Evolutionary conservation across 2,329 filamentous ascomycete species (phyloP), one percentile per base, ranked within the genome.

Genomic region (Calonectria pauciramosa): DNA sequence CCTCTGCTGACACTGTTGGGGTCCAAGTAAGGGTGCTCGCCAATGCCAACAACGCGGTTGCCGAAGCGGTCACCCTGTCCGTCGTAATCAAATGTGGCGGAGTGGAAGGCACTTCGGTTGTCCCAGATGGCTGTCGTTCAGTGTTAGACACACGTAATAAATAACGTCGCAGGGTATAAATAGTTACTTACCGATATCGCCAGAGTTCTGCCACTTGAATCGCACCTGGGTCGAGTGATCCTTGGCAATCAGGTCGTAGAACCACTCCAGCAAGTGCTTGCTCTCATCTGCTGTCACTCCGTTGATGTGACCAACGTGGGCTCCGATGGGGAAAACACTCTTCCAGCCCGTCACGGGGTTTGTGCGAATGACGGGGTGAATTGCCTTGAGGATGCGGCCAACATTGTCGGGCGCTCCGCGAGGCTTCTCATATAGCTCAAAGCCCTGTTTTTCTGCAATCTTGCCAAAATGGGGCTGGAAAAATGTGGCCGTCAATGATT

Each of bases 301-400:
- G 73, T 91, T 89, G 83, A 91, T 89, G 71, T 86, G 83, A 52
- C 86, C 82, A 0, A 89, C 87, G 79, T 90, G 89, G 26, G 87
- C 86, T 16, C 89, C 89, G 1, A 90, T 85, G 3, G 88, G 88
- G 76, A 90, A 91, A 38, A 91, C 81, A 51, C 84, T 87, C 81
- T 90, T 91, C 90, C 90, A 91, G 2, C 90, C 90, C 0, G 89
- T 91, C 0, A 91, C 89, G 0, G 90, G 90, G 80, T 91, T 91
- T 13, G 90, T 91, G 51, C 90, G 87, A 30, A 92, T 82, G 5
- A 91, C 88, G 0, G 90, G 90, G 80, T 91, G 90, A 5, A 89
- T 80, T 23, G 89, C 89, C 70, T 86, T 85, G 73, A 91, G 85
- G 3, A 85, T 80, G 3, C 83, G 80, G 59, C 89, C 90, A 3